These are phyloP conservation scores for Wakefieldia striispora DNA, from an alignment of 768 basidiomycete genomes.

Conservation along the genomic window DNA sequence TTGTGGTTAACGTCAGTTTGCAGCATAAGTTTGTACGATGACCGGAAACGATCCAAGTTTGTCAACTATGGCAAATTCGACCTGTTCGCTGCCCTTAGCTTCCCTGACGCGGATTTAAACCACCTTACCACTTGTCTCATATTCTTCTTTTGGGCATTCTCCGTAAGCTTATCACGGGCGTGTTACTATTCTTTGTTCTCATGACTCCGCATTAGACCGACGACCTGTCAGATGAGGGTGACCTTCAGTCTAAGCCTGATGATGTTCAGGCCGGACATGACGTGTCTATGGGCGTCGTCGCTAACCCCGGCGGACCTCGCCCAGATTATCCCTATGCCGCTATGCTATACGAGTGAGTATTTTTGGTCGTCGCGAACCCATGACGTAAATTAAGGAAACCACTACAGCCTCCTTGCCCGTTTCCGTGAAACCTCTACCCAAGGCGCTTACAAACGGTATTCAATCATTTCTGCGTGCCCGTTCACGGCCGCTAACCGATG, in stretches of 20 bases:
- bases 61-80: constrained; percentile 39
- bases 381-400: constrained; percentile 9
- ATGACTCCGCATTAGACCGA: constrained; percentile 28
- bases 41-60: constrained; percentile 34
- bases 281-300: constrained; percentile 30
- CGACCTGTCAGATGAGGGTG: constrained; percentile 38
- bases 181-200: not conserved
- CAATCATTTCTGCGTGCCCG: not conserved
- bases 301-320: constrained; percentile 25
- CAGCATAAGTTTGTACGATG: constrained; percentile 35
- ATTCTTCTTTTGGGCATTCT: constrained; percentile 40
- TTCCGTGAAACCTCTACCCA: constrained; percentile 37
- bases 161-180: constrained; percentile 21
- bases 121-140: constrained; percentile 37
- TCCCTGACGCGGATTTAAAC: constrained; percentile 35
- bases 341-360: constrained; percentile 38
- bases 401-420: constrained; percentile 30
- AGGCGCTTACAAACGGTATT: constrained; percentile 35
- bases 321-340: constrained; percentile 37
- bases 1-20: not conserved
- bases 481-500: not conserved
- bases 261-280: constrained; percentile 33
- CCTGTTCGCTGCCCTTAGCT: constrained; percentile 38
- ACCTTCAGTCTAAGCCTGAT: constrained; percentile 34
- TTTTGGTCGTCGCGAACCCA: not conserved